Evolutionary conservation across 2,329 filamentous ascomycete genomes (phyloP).

Genomic region (Phialemonium atrogriseum): DNA sequence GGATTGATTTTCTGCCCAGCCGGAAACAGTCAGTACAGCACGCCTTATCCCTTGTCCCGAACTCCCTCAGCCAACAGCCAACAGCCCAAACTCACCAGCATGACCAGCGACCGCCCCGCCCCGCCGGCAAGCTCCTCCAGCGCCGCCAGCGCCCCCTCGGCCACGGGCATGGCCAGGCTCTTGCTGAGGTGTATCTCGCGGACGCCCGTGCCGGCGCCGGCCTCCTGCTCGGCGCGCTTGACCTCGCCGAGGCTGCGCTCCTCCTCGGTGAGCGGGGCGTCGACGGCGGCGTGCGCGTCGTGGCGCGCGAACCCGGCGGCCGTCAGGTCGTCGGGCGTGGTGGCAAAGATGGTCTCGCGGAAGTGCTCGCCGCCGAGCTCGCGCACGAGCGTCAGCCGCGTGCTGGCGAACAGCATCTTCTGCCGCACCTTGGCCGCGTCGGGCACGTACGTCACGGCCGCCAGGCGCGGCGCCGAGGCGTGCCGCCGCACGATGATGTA

Average conservation of each 20-base stretch:
- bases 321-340: slow-evolving; percentile 60
- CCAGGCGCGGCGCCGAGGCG: slow-evolving; percentile 46
- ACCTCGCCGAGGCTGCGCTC: slow-evolving; percentile 64
- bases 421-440: slow-evolving; percentile 71
- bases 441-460: slow-evolving; percentile 71
- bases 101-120: slow-evolving; percentile 45
- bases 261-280: slow-evolving; percentile 70
- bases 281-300: slow-evolving; percentile 55
- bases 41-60: no score
- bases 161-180: slow-evolving; percentile 48
- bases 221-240: slow-evolving; percentile 66
- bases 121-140: slow-evolving; percentile 49
- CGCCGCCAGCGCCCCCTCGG: slow-evolving; percentile 55
- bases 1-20: slow-evolving; percentile 64
- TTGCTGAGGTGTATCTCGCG: slow-evolving; percentile 52
- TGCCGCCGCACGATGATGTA: slow-evolving; percentile 70
- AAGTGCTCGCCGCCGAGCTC: slow-evolving; percentile 76
- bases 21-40: no score
- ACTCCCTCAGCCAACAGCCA: neutral
- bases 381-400: slow-evolving; percentile 64
- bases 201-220: slow-evolving; percentile 57
- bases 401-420: slow-evolving; percentile 80
- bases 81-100: slow-evolving; percentile 46
- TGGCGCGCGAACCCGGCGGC: slow-evolving; percentile 63
- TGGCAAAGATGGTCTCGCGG: slow-evolving; percentile 66